Evolutionary conservation across 129 eudicot genomes (phyloP), one percentile per base, ranked within the genome.

Genomic region (Arctium minus): DNA sequence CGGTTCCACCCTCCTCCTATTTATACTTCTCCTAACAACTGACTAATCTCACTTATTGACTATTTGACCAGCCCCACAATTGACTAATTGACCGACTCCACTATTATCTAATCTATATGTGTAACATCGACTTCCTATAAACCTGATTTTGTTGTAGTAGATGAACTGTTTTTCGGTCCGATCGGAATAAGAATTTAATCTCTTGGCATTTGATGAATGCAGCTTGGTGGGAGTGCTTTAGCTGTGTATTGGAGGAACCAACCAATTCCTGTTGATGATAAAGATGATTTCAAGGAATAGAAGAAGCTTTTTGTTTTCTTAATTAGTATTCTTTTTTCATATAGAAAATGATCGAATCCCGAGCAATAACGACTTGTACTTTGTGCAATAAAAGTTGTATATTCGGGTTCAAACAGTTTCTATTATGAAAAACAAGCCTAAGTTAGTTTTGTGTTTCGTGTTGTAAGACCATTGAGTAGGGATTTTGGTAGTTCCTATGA

Each of bases 141-240:
- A 40, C 1, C 46, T 1, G 10, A 40, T 2, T 33, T 33, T 33
- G 36, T 22, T 22, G 27, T 22, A 22, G 27, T 22, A 22, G 27
- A 22, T 22, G 27, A 22, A 33, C 36, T 33, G 36, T 33, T 33
- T 33, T 33, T 33, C 36, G 36, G 3, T 33, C 3, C 36, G 36
- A 33, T 33, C 36, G 0, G 36, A 33, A 33, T 22, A 33, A 33
- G 36, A 33, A 33, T 33, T 40, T 46, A 67, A 73, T 65, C 11
- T 65, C 11, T 4, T 30, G 70, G 42, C 46, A 33, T 39, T 39
- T 74, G 17, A 7, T 18, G 5, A 22, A 85, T 81, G 83, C 94
- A 96, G 99, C 96, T 96, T 77, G 99, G 99, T 77, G 99, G 99
- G 62, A 96, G 99, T 87, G 99, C 90, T 70, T 88, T 96, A 18